These are phyloP conservation scores for Eucalyptus rudis DNA, from an alignment of 345 rosid species.

Conservation along the genomic window DNA sequence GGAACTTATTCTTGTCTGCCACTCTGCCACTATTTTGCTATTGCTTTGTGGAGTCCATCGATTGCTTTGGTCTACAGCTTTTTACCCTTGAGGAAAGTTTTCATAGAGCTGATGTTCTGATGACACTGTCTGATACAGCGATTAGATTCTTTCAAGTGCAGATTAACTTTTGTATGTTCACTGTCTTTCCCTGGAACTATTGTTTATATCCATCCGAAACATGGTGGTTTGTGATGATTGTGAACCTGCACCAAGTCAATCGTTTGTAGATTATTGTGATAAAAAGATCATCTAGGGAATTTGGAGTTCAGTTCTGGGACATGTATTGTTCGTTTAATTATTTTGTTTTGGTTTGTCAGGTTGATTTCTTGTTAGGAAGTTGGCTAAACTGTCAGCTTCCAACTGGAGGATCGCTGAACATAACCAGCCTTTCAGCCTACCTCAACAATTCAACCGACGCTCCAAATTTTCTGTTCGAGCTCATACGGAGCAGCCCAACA, in stretches of 20 bases:
- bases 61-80: background rate
- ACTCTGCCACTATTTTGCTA: background rate
- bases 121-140: background rate
- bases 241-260: background rate
- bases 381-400: conserved; percentile 73
- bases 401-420: conserved; percentile 60
- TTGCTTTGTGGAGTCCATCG: background rate
- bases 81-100: background rate
- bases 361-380: conserved; percentile 78
- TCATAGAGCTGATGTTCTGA: background rate
- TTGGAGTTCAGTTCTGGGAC: background rate
- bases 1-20: background rate
- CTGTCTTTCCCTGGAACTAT: background rate
- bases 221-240: background rate
- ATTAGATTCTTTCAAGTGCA: background rate
- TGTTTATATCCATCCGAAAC: background rate
- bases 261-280: background rate
- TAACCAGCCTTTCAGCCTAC: conserved; percentile 64
- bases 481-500: conserved; percentile 51
- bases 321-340: background rate
- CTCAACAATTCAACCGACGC: conserved; percentile 63
- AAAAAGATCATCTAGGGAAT: background rate
- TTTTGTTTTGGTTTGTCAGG: conserved; percentile 16
- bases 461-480: conserved; percentile 68
- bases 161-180: background rate